Base-by-base conservation (phyloP, 108 stramenopile genomes). In the Nitzschia palea region DNA sequence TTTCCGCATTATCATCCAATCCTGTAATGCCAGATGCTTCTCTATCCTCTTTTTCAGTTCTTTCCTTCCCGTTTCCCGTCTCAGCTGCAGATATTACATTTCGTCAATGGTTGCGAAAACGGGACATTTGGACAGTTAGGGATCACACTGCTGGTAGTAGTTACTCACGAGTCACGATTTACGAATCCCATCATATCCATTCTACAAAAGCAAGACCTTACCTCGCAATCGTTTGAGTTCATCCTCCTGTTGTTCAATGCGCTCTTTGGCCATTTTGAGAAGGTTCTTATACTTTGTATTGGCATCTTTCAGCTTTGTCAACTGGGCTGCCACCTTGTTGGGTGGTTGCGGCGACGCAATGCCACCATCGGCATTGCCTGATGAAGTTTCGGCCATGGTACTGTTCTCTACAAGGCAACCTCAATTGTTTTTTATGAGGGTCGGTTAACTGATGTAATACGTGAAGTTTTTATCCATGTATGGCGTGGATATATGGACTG, bases 271-370 rank as follows among this genome's bases (percentile, higher is more conserved):
- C 83, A 94, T 62, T 68, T 91, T 91, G 35, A 94, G 78, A 44
- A 94, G 69, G 55, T 87, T 81, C 67, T 94, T 94, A 75, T 94
- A 91, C 56, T 94, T 94, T 53, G 60, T 61, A 77, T 94, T 94
- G 27, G 93, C 90, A 42, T 94, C 93, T 61, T 79, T 68, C 60
- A 94, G 44, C 68, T 88, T 88, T 36, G 74, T 68, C 65, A 94
- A 52, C 66, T 94, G 93, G 14, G 47, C 60, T 26, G 70, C 48
- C 25, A 48, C 74, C 20, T 76, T 76, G 51, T 17, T 44, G 14
- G 52, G 35, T 3, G 67, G 17, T 18, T 48, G 47, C 8, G 37
- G 37, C 1, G 64, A 37, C 25, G 34, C 22, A 22, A 44, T 27
- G 48, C 23, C 48, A 5, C 51, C 60, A 37, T 70, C 43, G 66